A percentile compares a stretch with the other conserved stretches of the same genome.
Evolutionary conservation across 2,329 filamentous ascomycete genomes (phyloP).

Genomic region (Neofusicoccum sp.): DNA sequence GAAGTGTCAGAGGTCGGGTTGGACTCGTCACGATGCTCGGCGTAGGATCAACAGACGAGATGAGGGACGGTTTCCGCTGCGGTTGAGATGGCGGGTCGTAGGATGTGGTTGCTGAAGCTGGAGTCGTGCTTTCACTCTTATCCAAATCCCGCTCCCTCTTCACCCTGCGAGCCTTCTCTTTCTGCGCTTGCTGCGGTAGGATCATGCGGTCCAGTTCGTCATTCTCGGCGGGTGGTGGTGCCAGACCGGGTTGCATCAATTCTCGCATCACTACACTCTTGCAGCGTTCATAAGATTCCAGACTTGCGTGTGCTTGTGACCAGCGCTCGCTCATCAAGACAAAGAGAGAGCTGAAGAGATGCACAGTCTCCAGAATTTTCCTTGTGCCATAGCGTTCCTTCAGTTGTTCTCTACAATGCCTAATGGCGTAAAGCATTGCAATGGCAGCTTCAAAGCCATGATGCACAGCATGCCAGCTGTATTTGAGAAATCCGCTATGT

Average conservation of each 20-base stretch:
- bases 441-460: conserved; percentile 21
- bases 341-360: conserved; percentile 18
- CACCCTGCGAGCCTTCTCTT: not conserved
- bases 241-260: not conserved
- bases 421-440: conserved; percentile 13
- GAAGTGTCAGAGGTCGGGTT: not conserved
- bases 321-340: conserved; percentile 21
- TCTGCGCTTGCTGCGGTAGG: conserved; percentile 17
- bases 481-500: conserved; percentile 13
- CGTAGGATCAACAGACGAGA: not conserved
- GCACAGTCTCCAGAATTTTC: conserved; percentile 16
- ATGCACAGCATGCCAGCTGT: conserved; percentile 19
- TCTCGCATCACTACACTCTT: conserved; percentile 14
- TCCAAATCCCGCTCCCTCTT: not conserved
- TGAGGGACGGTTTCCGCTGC: not conserved
- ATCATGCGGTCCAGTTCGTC: conserved; percentile 20
- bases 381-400: conserved; percentile 11
- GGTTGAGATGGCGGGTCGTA: not conserved
- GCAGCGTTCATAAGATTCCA: conserved; percentile 20
- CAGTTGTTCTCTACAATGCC: conserved; percentile 18
- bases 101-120: not conserved
- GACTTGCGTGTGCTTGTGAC: conserved; percentile 15
- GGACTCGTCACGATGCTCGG: not conserved
- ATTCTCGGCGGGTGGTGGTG: conserved; percentile 2
- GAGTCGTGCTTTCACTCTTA: not conserved